phyloP scores from a whole-genome alignment of 257 asterid genomes.

The Plantago elongata region DNA sequence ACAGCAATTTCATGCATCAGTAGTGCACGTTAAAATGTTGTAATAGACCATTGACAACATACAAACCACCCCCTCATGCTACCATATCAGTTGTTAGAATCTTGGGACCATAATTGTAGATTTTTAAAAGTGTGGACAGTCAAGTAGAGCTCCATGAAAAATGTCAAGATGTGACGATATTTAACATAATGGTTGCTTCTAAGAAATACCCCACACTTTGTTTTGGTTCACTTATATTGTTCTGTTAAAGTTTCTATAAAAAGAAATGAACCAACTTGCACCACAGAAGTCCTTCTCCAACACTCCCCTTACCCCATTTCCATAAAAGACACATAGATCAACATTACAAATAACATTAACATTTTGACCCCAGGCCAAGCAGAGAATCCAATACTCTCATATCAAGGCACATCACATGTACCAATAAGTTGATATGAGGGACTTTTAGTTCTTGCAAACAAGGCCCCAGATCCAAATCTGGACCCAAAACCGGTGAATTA shows the following conservation, averaged over 20 bases:
- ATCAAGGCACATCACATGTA: not conserved
- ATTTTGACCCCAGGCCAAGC: conserved; percentile 12
- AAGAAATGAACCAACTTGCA: conserved; percentile 18
- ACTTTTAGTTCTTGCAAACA: too few species aligned
- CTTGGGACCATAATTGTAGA: conserved; percentile 15
- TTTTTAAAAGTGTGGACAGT: conserved; percentile 29
- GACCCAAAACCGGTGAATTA: not conserved
- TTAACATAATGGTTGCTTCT: conserved; percentile 20
- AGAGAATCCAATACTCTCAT: conserved; percentile 13
- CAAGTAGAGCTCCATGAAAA: conserved; percentile 29
- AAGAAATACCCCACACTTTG: conserved; percentile 18
- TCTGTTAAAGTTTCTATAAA: conserved; percentile 9
- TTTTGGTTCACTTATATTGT: conserved; percentile 32
- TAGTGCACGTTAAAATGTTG: not conserved
- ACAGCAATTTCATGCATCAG: not conserved
- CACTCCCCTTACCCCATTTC: conserved; percentile 20
- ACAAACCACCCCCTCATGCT: conserved; percentile 13
- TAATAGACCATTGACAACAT: conserved; percentile 3
- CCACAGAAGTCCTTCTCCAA: conserved; percentile 47
- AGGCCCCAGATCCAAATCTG: too few species aligned
- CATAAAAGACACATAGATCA: conserved; percentile 20
- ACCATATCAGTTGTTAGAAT: conserved; percentile 6
- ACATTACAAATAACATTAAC: conserved; percentile 19
- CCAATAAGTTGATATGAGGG: too few species aligned
- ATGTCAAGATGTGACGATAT: conserved; percentile 28